Evolutionary conservation across 2,329 filamentous ascomycete genomes (phyloP), one percentile per base, ranked within the genome.

Genomic region (Fusarium continuum): DNA sequence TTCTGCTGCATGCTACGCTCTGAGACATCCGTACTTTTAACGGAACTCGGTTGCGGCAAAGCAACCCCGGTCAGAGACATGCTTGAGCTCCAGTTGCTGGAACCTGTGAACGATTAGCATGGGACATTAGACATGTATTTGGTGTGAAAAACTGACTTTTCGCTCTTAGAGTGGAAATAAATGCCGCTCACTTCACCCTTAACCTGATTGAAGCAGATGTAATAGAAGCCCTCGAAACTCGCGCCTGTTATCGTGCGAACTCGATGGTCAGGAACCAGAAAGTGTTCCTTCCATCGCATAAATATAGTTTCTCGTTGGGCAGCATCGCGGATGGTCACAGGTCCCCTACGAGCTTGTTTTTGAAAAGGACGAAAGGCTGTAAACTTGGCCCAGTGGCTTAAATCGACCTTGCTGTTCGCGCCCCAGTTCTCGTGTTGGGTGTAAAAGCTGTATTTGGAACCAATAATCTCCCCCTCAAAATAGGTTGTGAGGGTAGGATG

Each of bases 271-370:
- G 95, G 95, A 1, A 99, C 95, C 1, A 99, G 82, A 72, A 99
- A 99, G 71, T 96, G 93, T 74, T 99, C 95, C 77, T 99, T 99
- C 95, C 95, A 99, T 59, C 95, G 88, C 95, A 99, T 99, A 73
- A 97, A 99, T 26, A 99, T 89, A 74, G 96, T 89, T 69, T 97
- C 93, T 64, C 88, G 84, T 73, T 96, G 91, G 41, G 87, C 85
- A 68, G 90, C 86, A 69, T 96, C 90, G 80, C 88, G 80, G 80
- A 88, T 81, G 80, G 73, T 68, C 23, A 82, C 76, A 19, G 86
- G 75, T 14, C 85, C 85, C 68, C 84, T 87, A 39, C 80, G 81
- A 28, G 83, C 83, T 55, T 82, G 80, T 70, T 86, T 87, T 38
- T 80, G 77, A 55, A 94, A 88, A 2, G 91, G 92, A 49, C 90